Conservation (phyloP, 225 moss, liverwort and hornwort species). For the Bryum argenteum region DNA sequence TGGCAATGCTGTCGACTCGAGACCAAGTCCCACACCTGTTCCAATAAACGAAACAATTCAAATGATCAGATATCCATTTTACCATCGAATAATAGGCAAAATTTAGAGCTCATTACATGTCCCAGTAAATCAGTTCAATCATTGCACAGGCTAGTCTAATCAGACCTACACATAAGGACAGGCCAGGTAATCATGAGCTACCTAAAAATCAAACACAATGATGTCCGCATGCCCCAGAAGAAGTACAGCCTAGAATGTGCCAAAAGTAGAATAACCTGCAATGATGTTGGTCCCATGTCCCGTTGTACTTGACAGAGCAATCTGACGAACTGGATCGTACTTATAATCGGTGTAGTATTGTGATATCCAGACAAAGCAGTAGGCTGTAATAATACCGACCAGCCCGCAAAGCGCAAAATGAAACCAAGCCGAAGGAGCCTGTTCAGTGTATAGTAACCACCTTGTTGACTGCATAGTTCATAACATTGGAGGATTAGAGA, state of each 20-base stretch:
- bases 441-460: conserved; percentile 95
- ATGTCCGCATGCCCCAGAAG: not conserved
- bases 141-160: not conserved
- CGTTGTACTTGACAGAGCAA: conserved; percentile 95
- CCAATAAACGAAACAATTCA: conserved; percentile 3
- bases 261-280: conserved; percentile 47
- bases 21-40: conserved; percentile 85
- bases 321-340: conserved; percentile 91
- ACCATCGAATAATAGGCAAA: not conserved
- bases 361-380: conserved; percentile 95
- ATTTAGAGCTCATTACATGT: not conserved
- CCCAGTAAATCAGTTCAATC: conserved; percentile 3
- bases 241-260: not conserved
- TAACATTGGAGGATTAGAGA: conserved; percentile 3
- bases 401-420: conserved; percentile 97
- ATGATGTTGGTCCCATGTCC: conserved; percentile 99
- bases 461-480: conserved; percentile 76
- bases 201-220: not conserved
- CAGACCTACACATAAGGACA: too few relatives aligned
- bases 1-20: conserved; percentile 91
- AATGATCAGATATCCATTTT: conserved; percentile 8
- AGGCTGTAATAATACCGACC: conserved; percentile 94
- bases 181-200: conserved; percentile 4
- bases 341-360: conserved; percentile 99
- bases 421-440: conserved; percentile 97